Evolutionary conservation across 768 basidiomycete species (phyloP), one percentile per base, ranked within the genome.

Genomic region (Lanmaoa rubissima): DNA sequence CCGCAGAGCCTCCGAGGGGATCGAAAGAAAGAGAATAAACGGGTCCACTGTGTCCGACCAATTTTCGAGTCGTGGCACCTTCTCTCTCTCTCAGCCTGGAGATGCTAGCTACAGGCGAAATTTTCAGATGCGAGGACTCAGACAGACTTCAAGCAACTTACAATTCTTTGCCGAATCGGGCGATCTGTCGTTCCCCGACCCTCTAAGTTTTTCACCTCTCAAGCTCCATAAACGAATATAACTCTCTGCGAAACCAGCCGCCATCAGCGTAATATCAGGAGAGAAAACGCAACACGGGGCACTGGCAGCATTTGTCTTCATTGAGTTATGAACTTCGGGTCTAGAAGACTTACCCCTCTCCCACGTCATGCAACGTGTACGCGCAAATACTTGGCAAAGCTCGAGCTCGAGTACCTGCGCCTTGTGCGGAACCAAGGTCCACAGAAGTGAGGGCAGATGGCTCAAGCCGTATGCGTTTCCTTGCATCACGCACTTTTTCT

Each of bases 11-110:
- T 57, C 84, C 82, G 1, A 92, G 72, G 9, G 97, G 94, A 69
- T 98, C 97, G 68, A 98, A 99, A 19, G 90, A 87, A 34, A 98
- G 83, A 2, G 92, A 87, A 71, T 98, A 98, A 19, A 98, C 94
- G 26, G 97, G 94, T 14, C 93, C 97, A 60, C 94, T 96, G 71
- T 99, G 97, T 1, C 94, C 97, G 51, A 98, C 86, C 17, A 99
- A 82, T 75, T 98, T 98, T n/a, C 94, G 86, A 11, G 95, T 94
- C 0, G 88, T 85, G 26, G 61, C 26, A 1, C 89, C 90, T 54
- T 87, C 90, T 72, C 87, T 92, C 71, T 94, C 92, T 58, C 84
- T 79, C 31, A 92, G 79, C 68, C 86, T 48, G 74, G 79, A 47
- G 87, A 73, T 26, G 26, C 79, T 64, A 43, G 77, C 91, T 92